These are phyloP conservation scores for Coleophoma crateriformis DNA, from an alignment of 2,329 filamentous ascomycete species.

Conservation along the genomic window DNA sequence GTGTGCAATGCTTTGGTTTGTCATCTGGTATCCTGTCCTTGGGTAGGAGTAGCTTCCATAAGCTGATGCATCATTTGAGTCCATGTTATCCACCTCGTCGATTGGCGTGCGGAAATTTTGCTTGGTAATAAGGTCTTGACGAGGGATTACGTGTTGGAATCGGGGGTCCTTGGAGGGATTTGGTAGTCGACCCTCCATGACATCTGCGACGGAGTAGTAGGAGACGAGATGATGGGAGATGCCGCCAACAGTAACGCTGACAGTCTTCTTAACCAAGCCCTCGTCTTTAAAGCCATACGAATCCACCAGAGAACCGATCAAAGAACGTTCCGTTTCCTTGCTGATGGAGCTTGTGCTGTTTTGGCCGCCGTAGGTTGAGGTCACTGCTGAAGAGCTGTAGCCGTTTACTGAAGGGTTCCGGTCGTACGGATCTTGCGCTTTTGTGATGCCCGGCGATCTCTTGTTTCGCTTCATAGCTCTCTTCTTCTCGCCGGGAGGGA, in stretches of 20 bases:
- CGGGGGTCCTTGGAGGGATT: conserved; percentile 51
- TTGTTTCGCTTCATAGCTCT: conserved; percentile 65
- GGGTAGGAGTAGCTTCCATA: conserved; percentile 18
- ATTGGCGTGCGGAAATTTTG: conserved; percentile 64
- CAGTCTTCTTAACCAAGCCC: conserved; percentile 88
- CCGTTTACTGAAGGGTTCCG: conserved; percentile 6
- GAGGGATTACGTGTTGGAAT: conserved; percentile 46
- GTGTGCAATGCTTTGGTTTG: conserved; percentile 22
- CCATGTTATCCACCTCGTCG: conserved; percentile 47
- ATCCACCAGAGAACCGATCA: conserved; percentile 83
- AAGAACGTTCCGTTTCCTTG: conserved; percentile 23
- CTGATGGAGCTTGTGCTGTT: conserved; percentile 14
- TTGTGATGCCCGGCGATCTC: conserved; percentile 20
- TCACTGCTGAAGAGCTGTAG: conserved; percentile 7
- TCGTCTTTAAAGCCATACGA: conserved; percentile 81
- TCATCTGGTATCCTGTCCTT: conserved; percentile 22
- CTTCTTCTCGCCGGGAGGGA: conserved; percentile 76
- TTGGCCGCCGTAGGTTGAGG: conserved; percentile 12
- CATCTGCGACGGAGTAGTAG: conserved; percentile 81
- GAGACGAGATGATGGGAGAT: conserved; percentile 81
- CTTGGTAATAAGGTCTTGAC: conserved; percentile 50
- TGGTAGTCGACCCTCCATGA: conserved; percentile 49
- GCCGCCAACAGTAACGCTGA: conserved; percentile 70
- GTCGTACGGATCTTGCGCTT: conserved; percentile 15
- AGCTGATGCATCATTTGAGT: conserved; percentile 19